Percentiles rank a stretch among this genome's conserved stretches.
These are phyloP conservation scores for Verticillium albo-atrum DNA, from an alignment of 2,329 filamentous ascomycete species.

Conservation along the genomic window DNA sequence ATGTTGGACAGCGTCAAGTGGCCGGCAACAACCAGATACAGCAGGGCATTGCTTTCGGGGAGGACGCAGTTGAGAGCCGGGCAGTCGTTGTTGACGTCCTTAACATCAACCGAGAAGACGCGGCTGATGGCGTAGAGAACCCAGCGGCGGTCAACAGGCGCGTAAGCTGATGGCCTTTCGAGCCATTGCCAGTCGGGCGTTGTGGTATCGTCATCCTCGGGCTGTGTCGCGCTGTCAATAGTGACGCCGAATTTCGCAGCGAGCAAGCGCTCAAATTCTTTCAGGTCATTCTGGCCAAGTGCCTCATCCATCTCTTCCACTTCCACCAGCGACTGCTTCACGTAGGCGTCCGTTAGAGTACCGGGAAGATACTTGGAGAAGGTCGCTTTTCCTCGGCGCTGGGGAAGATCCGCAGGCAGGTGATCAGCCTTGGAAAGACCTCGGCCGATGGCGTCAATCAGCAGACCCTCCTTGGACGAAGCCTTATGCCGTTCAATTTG, in stretches of 20 bases:
- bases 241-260: conserved; percentile 36
- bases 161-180: conserved; percentile 36
- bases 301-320: conserved; percentile 43
- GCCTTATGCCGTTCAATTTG: conserved; percentile 61
- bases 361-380: conserved; percentile 37
- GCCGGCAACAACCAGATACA: conserved; percentile 56
- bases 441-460: conserved; percentile 71
- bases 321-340: conserved; percentile 38
- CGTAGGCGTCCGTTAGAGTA: conserved; percentile 45
- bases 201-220: conserved; percentile 14
- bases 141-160: conserved; percentile 60
- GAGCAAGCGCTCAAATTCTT: conserved; percentile 45
- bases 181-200: conserved; percentile 48
- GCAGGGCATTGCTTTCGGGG: conserved; percentile 49
- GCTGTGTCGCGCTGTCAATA: conserved; percentile 9
- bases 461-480: conserved; percentile 54
- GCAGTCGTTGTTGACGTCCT: conserved; percentile 21
- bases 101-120: conserved; percentile 49
- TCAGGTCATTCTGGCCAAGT: conserved; percentile 39
- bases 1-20: conserved; percentile 57
- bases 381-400: conserved; percentile 4
- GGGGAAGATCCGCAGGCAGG: conserved; percentile 5
- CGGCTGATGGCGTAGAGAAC: conserved; percentile 59
- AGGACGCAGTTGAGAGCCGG: conserved; percentile 33
- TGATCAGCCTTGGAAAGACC: conserved; percentile 31